Base-by-base conservation (phyloP, 495 filamentous ascomycete species). In the Sporormia fimetaria region DNA sequence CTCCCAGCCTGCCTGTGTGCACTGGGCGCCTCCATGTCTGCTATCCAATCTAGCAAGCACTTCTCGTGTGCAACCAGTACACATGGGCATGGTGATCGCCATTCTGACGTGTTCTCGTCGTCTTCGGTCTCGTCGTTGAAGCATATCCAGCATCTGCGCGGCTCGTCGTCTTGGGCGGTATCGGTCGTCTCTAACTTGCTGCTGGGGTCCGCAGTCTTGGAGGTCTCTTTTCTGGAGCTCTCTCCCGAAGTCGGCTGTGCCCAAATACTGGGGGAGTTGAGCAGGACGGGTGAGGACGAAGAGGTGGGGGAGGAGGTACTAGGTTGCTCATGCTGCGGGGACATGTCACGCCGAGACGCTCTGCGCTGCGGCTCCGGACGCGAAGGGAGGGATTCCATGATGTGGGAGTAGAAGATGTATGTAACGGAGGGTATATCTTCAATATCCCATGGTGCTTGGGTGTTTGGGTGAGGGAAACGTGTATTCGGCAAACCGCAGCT, bases 101-200 rank as follows among this genome's bases (percentile, higher is more conserved):
- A 96, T 55, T 79, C 69, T 17, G 69, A 68, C n/a, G 67, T 58
- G 16, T 75, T 75, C 26, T 71, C 67, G 23, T 66, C 68, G 39
- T 85, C 80, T 48, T 94, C 84, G 16, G 78, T 86, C 47, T 86
- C 78, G 48, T 88, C 83, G 37, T 71, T 71, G 54, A 90, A 83
- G 64, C 90, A 98, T 54, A 98, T 87, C 80, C 85, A 95, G 62
- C 90, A 98, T 62, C 78, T 78, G 23, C 75, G 76, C 18, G 79
- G 52, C 30, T 62, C 52, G 33, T 45, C 32, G 16, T 47, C 46
- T 53, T 35, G 21, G 21, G 22, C 3, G 33, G 10, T n/a, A 11
- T 37, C 20, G 14, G 15, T 37, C 17, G 18, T 33, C 26, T 34
- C 24, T 42, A 24, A 32, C 15, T 15, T 26, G 7, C 14, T 16